These are phyloP conservation scores for Echium plantagineum DNA, from an alignment of 257 asterid genomes.

Conservation along the genomic window DNA sequence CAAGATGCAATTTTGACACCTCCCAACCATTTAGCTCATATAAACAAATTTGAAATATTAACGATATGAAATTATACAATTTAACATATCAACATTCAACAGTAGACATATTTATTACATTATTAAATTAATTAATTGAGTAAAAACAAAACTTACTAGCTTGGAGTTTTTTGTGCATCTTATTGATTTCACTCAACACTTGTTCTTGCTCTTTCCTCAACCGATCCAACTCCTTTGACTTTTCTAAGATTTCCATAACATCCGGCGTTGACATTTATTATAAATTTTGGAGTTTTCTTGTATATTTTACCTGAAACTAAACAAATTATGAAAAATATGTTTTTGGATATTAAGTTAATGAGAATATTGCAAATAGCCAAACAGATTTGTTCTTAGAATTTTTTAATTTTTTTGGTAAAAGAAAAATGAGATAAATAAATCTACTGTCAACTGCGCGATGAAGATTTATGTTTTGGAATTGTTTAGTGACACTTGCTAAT, in stretches of 20 bases:
- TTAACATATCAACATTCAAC: not conserved
- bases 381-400: too few species aligned
- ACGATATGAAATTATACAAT: not conserved
- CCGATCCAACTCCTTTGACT: constrained; percentile 86
- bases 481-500: too few species aligned
- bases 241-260: constrained; percentile 58
- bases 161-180: constrained; percentile 84
- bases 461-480: too few species aligned
- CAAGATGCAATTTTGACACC: too few species aligned
- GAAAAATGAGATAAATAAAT: too few species aligned
- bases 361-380: too few species aligned
- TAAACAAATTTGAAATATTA: not conserved
- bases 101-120: not conserved
- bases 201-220: constrained; percentile 75
- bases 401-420: too few species aligned
- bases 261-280: constrained; percentile 63
- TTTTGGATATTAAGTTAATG: too few species aligned
- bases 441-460: too few species aligned
- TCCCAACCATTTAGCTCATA: not conserved
- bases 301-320: too few species aligned
- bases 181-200: constrained; percentile 71
- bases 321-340: too few species aligned
- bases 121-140: not conserved
- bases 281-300: not conserved
- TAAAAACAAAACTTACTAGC: constrained; percentile 38